phyloP scores from a whole-genome alignment of 148 eudicot species.

The Nepenthes mirabilis region DNA sequence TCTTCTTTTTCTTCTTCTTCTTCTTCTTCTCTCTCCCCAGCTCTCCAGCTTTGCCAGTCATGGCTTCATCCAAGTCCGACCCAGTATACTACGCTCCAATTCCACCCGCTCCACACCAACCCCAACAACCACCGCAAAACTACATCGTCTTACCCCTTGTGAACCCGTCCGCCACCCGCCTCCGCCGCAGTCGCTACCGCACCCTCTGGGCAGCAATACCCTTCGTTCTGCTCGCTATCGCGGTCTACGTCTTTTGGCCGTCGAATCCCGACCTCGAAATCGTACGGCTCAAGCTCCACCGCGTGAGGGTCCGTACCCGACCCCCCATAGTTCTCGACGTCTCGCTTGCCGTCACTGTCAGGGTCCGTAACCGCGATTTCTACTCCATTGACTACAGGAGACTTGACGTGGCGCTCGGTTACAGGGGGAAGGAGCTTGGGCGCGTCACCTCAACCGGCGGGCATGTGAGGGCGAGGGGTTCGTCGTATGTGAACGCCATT shows the following conservation, averaged over 20 bases:
- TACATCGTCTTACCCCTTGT: slow-evolving; percentile 30
- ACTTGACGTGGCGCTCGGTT: slow-evolving; percentile 33
- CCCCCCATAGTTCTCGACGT: slow-evolving; percentile 38
- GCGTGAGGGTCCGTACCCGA: slow-evolving; percentile 24
- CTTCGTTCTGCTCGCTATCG: slow-evolving; percentile 22
- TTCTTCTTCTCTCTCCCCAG: neutral
- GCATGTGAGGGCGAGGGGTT: slow-evolving; percentile 27
- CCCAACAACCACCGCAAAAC: slow-evolving; percentile 14
- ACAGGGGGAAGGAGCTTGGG: slow-evolving; percentile 58
- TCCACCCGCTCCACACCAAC: slow-evolving; percentile 9
- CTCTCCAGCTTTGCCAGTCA: neutral
- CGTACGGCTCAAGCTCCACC: slow-evolving; percentile 27
- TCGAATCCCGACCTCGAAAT: slow-evolving; percentile 39
- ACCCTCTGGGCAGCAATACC: slow-evolving; percentile 9
- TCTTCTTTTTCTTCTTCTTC: too few relatives aligned
- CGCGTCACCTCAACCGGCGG: slow-evolving; percentile 39
- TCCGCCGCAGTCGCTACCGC: slow-evolving; percentile 16
- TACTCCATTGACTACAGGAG: slow-evolving; percentile 30
- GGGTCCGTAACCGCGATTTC: slow-evolving; percentile 31
- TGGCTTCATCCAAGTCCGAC: slow-evolving; percentile 14
- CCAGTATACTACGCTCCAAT: slow-evolving; percentile 4
- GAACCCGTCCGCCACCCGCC: slow-evolving; percentile 9
- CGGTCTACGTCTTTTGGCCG: slow-evolving; percentile 46
- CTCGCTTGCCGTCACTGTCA: slow-evolving; percentile 30
- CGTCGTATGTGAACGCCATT: slow-evolving; percentile 53